Base-by-base conservation (phyloP, 2,329 filamentous ascomycete genomes). In the Dactylellina haptotyla region DNA sequence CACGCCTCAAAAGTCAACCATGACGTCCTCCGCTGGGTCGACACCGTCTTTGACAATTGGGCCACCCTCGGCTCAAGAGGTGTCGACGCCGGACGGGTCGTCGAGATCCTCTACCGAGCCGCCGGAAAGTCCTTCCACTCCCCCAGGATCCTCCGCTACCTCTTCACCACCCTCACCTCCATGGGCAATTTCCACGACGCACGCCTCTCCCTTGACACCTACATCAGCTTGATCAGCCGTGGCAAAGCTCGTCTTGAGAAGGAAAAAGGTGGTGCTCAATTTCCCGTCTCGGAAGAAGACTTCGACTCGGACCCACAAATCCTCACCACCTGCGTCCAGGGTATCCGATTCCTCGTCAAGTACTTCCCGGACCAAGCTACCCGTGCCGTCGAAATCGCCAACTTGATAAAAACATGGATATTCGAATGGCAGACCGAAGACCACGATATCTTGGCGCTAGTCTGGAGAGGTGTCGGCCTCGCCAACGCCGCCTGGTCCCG, bases 61-160 rank as follows among this genome's bases (percentile, higher is more conserved):
- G 84, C 86, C 54, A 84, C 95, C 32, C 81, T 97, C 5, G 92
- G 90, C 77, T 91, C 93, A 5, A 86, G 89, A 26, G 87, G 87
- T 14, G 76, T 77, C 4, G 77, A 78, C 39, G 77, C 77, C n/a
- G 39, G 58, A 3, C 51, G 88, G 56, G 88, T 96, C 30, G 85
- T 99, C 41, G 93, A 95, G 80, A 91, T 93, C 26, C 84, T 99
- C 4, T 99, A 98, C 81, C 90, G 90, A 39, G 92, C 93, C 20
- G 92, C 94, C 5, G 92, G 90, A 8, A 97, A 95, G 81, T 97
- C 93, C 0, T 99, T 95, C 79, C 95, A 99, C 81, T 99, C 95
- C 0, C 96, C 94, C 0, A 84, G 92, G 8, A 91, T 98, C 75
- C 83, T 99, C 28, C 87, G 94, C 67, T 87, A 93, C 78, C 84